Evolutionary conservation across 495 filamentous ascomycete genomes (phyloP), one percentile per base, ranked within the genome.

Genomic region (Aspergillus haitiensis): DNA sequence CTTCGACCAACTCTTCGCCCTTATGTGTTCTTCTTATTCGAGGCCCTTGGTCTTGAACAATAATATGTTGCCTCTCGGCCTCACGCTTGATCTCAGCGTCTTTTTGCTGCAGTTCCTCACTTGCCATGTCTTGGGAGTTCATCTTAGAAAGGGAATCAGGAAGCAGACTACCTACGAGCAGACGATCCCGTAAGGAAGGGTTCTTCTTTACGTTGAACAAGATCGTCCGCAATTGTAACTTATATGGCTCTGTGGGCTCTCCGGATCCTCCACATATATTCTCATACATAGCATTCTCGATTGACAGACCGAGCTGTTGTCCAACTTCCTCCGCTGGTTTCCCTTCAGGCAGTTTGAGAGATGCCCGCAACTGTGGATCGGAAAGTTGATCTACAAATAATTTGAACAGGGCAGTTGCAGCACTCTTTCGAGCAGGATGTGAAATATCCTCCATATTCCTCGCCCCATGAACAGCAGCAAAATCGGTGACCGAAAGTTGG

Each of bases 1-100:
- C 86, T 52, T 90, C 91, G 37, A 98, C 83, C 12, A 96, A 58
- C 67, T 98, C 94, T 58, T 97, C 93, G 33, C 94, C 94, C 72
- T 97, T 98, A 70, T 98, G 94, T 2, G 93, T 97, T 62, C 89
- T 86, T 65, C 92, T 83, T 56, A 96, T 88, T 5, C 92, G 85
- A 7, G 93, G 94, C 0, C 84, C 86, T 63, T 93, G 86, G 39
- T 96, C 91, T 40, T 90, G 85, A 34, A 93, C 82, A 52, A 96
- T 84, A 50, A 93, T 90, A 52, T 91, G 86, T 63, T 97, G 92
- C 62, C 94, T 89, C 61, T 97, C 94, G 1, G 88, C 86, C 69
- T 93, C 88, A 52, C 86, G 82, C 64, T 86, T 86, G 72, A 89
- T 86, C 57, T 83, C 79, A 11, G 89, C 89, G 50, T 84, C 87